Evolutionary conservation across 352 stramenopile genomes (phyloP).

Genomic region (Phytophthora idaei): DNA sequence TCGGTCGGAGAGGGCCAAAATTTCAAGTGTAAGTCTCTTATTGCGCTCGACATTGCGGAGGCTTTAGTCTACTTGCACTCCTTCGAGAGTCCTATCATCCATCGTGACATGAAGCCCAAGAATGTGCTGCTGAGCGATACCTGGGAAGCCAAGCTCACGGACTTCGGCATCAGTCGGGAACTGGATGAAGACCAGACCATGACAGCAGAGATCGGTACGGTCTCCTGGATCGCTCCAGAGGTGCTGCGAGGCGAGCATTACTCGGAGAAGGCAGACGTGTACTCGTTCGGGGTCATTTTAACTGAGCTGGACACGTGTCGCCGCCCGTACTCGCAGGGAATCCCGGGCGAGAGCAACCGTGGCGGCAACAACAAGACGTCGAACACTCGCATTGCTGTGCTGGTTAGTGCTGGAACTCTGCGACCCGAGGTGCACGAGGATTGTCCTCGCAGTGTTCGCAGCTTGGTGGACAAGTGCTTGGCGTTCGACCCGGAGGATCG

Average conservation of each 20-base stretch:
- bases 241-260: conserved; percentile 65
- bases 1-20: conserved; percentile 32
- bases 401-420: conserved; percentile 55
- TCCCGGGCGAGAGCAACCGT: conserved; percentile 32
- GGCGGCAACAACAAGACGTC: conserved; percentile 37
- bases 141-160: conserved; percentile 55
- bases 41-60: conserved; percentile 51
- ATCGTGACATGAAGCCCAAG: conserved; percentile 60
- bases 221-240: conserved; percentile 73
- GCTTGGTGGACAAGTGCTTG: conserved; percentile 60
- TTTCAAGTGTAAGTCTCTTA: conserved; percentile 41
- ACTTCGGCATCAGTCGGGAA: conserved; percentile 61
- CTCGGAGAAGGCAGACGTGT: conserved; percentile 76
- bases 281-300: conserved; percentile 71
- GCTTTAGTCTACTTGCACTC: conserved; percentile 58
- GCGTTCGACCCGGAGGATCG: conserved; percentile 55
- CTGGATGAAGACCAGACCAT: conserved; percentile 42
- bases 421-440: conserved; percentile 51
- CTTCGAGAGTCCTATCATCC: conserved; percentile 52
- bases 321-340: conserved; percentile 31
- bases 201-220: conserved; percentile 63
- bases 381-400: conserved; percentile 58
- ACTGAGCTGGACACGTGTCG: conserved; percentile 57
- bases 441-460: conserved; percentile 53
- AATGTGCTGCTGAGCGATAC: conserved; percentile 57